A percentile compares a stretch with the other conserved stretches of the same genome.
These are phyloP conservation scores for Pigoraptor vietnamica DNA, from an alignment of 78 protist genomes.

Conservation along the genomic window DNA sequence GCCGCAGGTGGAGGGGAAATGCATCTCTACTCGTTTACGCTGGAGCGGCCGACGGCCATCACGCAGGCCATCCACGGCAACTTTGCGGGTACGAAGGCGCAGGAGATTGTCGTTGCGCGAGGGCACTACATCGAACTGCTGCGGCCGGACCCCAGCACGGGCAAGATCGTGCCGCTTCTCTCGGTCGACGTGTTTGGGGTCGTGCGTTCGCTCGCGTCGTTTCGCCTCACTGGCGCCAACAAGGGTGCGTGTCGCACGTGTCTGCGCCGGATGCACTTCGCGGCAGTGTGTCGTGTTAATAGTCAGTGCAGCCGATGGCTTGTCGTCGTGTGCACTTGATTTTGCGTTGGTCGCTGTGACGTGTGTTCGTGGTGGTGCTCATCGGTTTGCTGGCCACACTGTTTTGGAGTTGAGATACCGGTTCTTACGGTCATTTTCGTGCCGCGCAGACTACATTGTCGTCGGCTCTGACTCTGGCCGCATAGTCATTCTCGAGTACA, in stretches of 20 bases:
- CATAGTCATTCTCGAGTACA: constrained; percentile 80
- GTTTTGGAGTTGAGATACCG: neutral
- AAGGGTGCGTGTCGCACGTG: neutral
- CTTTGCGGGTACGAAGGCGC: constrained; percentile 24
- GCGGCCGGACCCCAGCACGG: constrained; percentile 1
- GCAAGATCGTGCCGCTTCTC: neutral
- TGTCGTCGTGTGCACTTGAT: too few species aligned
- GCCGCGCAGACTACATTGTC: constrained; percentile 73
- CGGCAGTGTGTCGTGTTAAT: too few species aligned
- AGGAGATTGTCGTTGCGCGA: constrained; percentile 11
- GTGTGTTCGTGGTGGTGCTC: neutral
- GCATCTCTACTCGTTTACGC: neutral
- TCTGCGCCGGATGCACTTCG: neutral
- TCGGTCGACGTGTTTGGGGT: constrained; percentile 60
- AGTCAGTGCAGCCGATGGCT: too few species aligned
- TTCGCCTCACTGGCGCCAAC: constrained; percentile 72
- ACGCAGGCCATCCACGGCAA: neutral
- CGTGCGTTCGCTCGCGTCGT: constrained; percentile 71
- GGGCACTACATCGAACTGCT: constrained; percentile 14
- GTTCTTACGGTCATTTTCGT: neutral
- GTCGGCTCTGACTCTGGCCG: constrained; percentile 92
- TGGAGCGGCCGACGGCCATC: neutral
- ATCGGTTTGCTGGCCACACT: constrained; percentile 16
- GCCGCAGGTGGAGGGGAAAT: too few species aligned
- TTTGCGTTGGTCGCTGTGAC: neutral